These are phyloP conservation scores for Colletotrichum scovillei DNA, from an alignment of 2,329 filamentous ascomycete genomes.

Conservation along the genomic window DNA sequence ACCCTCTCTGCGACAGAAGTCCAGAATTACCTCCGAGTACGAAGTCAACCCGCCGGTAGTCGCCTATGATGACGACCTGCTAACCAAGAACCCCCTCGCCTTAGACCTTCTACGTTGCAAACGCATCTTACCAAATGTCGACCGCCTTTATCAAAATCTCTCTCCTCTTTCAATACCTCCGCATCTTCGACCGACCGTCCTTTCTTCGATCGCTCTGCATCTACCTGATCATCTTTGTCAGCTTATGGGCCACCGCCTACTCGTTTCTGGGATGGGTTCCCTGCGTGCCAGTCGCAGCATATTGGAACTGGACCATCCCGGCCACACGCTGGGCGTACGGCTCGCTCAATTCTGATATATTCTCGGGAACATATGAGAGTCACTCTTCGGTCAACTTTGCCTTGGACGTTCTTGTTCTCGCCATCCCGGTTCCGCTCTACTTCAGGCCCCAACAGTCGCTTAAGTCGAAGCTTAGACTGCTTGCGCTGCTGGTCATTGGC, in stretches of 20 bases:
- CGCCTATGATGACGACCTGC: not conserved
- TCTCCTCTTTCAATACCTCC: constrained; percentile 50
- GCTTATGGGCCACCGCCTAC: constrained; percentile 40
- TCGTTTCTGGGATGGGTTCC: constrained; percentile 44
- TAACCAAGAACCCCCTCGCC: not conserved
- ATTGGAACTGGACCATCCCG: constrained; percentile 37
- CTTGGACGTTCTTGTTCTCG: constrained; percentile 46
- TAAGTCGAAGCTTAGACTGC: constrained; percentile 41
- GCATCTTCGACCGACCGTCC: constrained; percentile 44
- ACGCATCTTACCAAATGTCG: constrained; percentile 46
- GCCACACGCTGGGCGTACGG: constrained; percentile 46
- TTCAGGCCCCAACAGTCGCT: constrained; percentile 39
- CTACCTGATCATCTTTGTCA: constrained; percentile 25
- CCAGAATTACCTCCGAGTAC: constrained; percentile 40
- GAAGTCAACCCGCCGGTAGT: not conserved
- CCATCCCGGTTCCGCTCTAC: constrained; percentile 46
- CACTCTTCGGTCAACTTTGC: constrained; percentile 48
- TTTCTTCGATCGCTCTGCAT: constrained; percentile 39
- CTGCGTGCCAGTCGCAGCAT: constrained; percentile 40
- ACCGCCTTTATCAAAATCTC: constrained; percentile 51
- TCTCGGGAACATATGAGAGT: constrained; percentile 46
- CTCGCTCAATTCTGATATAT: constrained; percentile 39
- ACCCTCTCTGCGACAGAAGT: constrained; percentile 32
- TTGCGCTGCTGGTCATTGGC: constrained; percentile 45
- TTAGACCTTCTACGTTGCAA: constrained; percentile 47